Evolutionary conservation across 2,329 filamentous ascomycete species (phyloP).

Genomic region (Penicillium sp.): DNA sequence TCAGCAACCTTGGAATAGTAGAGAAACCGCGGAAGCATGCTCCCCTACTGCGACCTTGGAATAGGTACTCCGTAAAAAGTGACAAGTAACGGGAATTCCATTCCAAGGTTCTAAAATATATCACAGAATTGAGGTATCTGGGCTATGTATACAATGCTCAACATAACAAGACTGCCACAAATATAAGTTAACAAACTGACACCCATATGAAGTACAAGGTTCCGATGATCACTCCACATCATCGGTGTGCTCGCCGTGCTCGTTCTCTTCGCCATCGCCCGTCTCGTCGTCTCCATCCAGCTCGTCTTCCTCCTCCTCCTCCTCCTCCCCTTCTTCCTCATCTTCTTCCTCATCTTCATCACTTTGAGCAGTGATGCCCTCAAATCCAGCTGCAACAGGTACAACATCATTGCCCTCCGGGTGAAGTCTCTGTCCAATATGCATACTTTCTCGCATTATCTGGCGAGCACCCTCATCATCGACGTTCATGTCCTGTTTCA

Average conservation of each 20-base stretch:
- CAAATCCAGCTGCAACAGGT: conserved; percentile 13
- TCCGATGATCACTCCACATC: not conserved
- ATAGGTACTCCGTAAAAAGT: too few relatives aligned
- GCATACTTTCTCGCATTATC: conserved; percentile 67
- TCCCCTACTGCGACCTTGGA: too few relatives aligned
- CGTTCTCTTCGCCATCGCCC: not conserved
- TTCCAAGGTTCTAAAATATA: not conserved
- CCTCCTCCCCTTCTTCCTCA: not conserved
- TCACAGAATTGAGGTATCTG: conserved; percentile 5
- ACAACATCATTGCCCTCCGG: conserved; percentile 63
- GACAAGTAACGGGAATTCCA: too few relatives aligned
- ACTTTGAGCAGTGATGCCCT: conserved; percentile 6
- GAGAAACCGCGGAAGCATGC: too few relatives aligned
- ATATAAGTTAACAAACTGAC: not conserved
- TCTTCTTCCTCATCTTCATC: not conserved
- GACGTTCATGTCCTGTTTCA: conserved; percentile 61
- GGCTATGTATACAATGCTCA: conserved; percentile 1
- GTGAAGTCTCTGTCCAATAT: conserved; percentile 67
- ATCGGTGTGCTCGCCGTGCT: not conserved
- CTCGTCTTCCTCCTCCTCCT: not conserved
- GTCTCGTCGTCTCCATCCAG: not conserved
- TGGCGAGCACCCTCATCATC: conserved; percentile 48
- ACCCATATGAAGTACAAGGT: not conserved
- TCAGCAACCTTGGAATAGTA: too few relatives aligned
- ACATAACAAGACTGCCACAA: not conserved